phyloP scores from a whole-genome alignment of 169 alveolate genomes.

The Eimeria maxima region DNA sequence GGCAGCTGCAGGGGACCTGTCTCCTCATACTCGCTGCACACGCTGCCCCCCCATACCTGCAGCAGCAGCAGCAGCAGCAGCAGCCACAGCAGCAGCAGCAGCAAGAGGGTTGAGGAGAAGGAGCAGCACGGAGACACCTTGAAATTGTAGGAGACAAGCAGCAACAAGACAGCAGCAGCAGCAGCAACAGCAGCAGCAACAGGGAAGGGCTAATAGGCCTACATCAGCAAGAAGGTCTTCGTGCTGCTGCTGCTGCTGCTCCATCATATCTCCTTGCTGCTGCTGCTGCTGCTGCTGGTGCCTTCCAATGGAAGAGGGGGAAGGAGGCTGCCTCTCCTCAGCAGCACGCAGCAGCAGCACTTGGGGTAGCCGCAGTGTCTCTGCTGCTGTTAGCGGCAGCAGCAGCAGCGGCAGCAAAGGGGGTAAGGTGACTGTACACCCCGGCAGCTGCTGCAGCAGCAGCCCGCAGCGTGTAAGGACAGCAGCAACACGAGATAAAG shows the following conservation, averaged over 20 bases:
- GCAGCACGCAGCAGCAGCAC: constrained; percentile 72
- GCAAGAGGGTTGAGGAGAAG: neutral
- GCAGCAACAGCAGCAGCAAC: constrained; percentile 18
- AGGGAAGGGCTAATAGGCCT: neutral
- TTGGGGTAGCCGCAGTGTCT: constrained; percentile 35
- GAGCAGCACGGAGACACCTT: neutral
- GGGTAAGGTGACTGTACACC: constrained; percentile 42
- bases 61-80: constrained; percentile 70
- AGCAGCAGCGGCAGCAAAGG: constrained; percentile 64
- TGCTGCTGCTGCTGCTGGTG: constrained; percentile 58
- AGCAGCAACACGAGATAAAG: constrained; percentile 56
- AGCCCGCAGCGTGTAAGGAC: neutral
- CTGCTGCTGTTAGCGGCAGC: constrained; percentile 43
- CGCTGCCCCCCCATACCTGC: neutral
- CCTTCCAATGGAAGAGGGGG: neutral
- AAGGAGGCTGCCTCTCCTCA: neutral
- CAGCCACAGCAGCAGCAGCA: constrained; percentile 58
- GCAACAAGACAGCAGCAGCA: constrained; percentile 28
- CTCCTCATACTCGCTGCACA: constrained; percentile 14
- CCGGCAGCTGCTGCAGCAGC: constrained; percentile 69
- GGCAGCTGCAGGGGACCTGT: neutral
- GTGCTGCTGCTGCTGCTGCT: neutral
- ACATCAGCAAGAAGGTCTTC: neutral
- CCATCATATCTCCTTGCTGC: neutral
- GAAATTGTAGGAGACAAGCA: neutral